A percentile compares a stretch with the other conserved stretches of the same genome.
These are phyloP conservation scores for Salix arbutifolia DNA, from an alignment of 345 rosid genomes.

Conservation along the genomic window DNA sequence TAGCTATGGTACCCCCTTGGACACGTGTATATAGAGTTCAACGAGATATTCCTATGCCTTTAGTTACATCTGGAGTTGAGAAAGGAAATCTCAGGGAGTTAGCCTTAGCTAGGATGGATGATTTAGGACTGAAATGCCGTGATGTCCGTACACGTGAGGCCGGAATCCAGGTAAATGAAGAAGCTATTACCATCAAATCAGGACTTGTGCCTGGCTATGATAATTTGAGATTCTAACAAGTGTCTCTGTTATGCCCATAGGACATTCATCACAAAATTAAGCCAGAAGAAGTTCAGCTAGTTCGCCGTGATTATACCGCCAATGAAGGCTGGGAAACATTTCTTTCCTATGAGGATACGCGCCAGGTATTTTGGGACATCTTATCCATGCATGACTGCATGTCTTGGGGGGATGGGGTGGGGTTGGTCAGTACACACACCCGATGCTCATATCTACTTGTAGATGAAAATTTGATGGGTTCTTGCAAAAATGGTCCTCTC, in stretches of 20 bases:
- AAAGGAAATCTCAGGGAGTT: conserved; percentile 98
- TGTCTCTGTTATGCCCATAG: conserved; percentile 34
- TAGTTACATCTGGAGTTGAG: conserved; percentile 98
- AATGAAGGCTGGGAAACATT: conserved; percentile 99
- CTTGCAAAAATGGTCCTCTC: neutral
- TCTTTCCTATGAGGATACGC: conserved; percentile 92
- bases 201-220: conserved; percentile 4
- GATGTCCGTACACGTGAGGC: conserved; percentile 99
- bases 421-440: neutral
- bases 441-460: neutral
- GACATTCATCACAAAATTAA: conserved; percentile 93
- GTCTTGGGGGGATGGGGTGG: neutral
- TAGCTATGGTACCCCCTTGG: conserved; percentile 99
- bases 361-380: conserved; percentile 52
- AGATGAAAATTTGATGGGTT: neutral
- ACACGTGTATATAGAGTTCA: conserved; percentile 99
- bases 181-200: neutral
- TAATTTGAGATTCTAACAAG: neutral
- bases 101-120: conserved; percentile 96
- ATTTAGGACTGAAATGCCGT: conserved; percentile 92
- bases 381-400: neutral
- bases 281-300: conserved; percentile 98
- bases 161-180: conserved; percentile 74
- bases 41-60: conserved; percentile 97
- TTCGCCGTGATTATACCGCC: conserved; percentile 96